phyloP scores from a whole-genome alignment of 495 filamentous ascomycete genomes.

The Saxispiralis lemnorum region DNA sequence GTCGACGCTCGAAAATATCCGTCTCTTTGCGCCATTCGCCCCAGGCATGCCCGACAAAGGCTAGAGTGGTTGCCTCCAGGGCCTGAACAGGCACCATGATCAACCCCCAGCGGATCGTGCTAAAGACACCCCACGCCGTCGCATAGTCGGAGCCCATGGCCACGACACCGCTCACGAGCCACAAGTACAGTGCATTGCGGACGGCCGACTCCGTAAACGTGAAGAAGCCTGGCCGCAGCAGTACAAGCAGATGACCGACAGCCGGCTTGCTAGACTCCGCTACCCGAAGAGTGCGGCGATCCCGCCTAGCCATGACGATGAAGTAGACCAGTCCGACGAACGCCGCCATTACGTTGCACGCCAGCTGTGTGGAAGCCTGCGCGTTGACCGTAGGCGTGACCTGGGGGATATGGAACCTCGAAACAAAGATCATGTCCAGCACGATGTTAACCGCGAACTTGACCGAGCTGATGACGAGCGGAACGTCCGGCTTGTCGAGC shows the following conservation, averaged over 20 bases:
- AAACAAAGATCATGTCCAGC: conserved; percentile 52
- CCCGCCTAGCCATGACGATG: conserved; percentile 25
- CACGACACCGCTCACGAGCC: conserved; percentile 50
- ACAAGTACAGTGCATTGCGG: conserved; percentile 54
- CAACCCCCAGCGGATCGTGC: conserved; percentile 61
- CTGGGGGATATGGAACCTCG: conserved; percentile 42
- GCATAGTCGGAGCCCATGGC: conserved; percentile 44
- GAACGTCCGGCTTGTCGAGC: conserved; percentile 56
- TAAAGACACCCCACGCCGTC: conserved; percentile 61
- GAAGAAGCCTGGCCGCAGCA: conserved; percentile 37
- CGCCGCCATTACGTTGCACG: conserved; percentile 42
- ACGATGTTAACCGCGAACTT: conserved; percentile 52
- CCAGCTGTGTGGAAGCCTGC: conserved; percentile 45
- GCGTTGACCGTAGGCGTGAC: conserved; percentile 39
- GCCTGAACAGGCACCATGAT: conserved; percentile 59
- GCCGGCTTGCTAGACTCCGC: conserved; percentile 19
- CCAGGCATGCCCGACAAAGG: conserved; percentile 56
- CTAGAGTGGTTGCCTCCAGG: conserved; percentile 43
- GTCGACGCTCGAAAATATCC: conserved; percentile 22
- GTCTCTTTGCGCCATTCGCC: conserved; percentile 35
- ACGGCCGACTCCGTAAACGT: conserved; percentile 48
- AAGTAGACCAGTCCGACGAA: conserved; percentile 44
- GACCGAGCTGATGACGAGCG: conserved; percentile 45
- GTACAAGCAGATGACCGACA: conserved; percentile 29
- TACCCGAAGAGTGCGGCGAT: background rate